Conservation (phyloP, 306 rosid genomes). For the Oemleria cerasiformis region DNA sequence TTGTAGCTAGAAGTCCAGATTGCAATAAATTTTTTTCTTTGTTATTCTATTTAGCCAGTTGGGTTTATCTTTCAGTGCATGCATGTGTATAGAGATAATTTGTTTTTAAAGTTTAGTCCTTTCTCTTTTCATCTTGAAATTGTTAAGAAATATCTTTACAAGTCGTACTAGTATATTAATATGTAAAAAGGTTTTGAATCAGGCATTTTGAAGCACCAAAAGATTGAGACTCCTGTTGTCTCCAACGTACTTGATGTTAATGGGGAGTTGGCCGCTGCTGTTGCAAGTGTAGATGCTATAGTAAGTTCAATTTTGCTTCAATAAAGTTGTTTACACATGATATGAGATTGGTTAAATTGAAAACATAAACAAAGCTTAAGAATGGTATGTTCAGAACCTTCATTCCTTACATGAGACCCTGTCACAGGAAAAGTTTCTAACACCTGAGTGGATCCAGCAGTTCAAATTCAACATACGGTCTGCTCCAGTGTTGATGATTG, state of each 20-base stretch:
- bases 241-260: slow-evolving; percentile 65
- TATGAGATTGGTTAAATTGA: slow-evolving; percentile 12
- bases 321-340: slow-evolving; percentile 16
- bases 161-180: neutral
- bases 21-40: neutral
- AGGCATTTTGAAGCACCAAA: slow-evolving; percentile 72
- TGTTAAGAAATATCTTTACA: too few relatives aligned
- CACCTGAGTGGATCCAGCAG: slow-evolving; percentile 70
- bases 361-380: slow-evolving; percentile 27
- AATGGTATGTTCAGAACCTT: slow-evolving; percentile 15
- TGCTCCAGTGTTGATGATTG: slow-evolving; percentile 77
- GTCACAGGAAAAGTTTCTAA: slow-evolving; percentile 71
- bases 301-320: slow-evolving; percentile 45
- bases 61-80: neutral
- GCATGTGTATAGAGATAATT: neutral
- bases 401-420: slow-evolving; percentile 13
- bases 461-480: slow-evolving; percentile 46
- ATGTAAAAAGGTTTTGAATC: slow-evolving; percentile 25
- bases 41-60: neutral
- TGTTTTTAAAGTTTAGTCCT: neutral
- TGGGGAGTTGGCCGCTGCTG: slow-evolving; percentile 81
- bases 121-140: neutral
- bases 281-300: slow-evolving; percentile 78
- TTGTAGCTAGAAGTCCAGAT: neutral
- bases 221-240: slow-evolving; percentile 72